Evolutionary conservation across 345 rosid genomes (phyloP).

Genomic region (Salix dunnii): DNA sequence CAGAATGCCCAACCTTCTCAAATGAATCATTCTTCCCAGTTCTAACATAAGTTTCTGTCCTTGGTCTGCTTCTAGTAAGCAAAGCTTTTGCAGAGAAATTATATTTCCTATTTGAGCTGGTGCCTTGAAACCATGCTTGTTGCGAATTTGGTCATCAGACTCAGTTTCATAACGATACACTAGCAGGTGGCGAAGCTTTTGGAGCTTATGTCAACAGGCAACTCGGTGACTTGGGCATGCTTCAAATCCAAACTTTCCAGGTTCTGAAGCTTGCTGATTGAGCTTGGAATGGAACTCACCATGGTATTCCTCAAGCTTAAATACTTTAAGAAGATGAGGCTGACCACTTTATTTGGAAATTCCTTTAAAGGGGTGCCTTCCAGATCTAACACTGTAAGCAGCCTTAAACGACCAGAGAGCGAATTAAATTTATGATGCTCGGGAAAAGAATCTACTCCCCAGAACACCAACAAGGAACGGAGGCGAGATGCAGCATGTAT

Average conservation of each 20-base stretch:
- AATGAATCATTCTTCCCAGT: constrained; percentile 15
- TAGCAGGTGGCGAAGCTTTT: constrained; percentile 9
- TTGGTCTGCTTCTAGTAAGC: constrained; percentile 18
- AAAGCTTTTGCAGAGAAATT: constrained; percentile 17
- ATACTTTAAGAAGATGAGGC: not conserved
- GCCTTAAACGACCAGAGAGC: not conserved
- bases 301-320: constrained; percentile 8
- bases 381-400: constrained; percentile 7
- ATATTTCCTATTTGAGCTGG: constrained; percentile 2
- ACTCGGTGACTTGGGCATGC: not conserved
- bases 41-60: constrained; percentile 3
- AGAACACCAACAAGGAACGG: constrained; percentile 27
- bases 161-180: not conserved
- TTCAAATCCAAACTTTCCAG: constrained; percentile 16
- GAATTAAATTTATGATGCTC: not conserved
- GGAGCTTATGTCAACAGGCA: constrained; percentile 13
- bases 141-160: not conserved
- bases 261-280: not conserved
- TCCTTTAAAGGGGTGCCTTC: not conserved
- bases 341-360: constrained; percentile 1
- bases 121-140: constrained; percentile 9
- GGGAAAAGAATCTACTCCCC: not conserved
- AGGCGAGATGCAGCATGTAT: constrained; percentile 2
- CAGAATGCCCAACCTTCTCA: constrained; percentile 20
- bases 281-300: constrained; percentile 2